Percentiles rank a stretch among this genome's conserved stretches.
Evolutionary conservation across 108 stramenopile species (phyloP).

Genomic region (Schizochytrium sp.): DNA sequence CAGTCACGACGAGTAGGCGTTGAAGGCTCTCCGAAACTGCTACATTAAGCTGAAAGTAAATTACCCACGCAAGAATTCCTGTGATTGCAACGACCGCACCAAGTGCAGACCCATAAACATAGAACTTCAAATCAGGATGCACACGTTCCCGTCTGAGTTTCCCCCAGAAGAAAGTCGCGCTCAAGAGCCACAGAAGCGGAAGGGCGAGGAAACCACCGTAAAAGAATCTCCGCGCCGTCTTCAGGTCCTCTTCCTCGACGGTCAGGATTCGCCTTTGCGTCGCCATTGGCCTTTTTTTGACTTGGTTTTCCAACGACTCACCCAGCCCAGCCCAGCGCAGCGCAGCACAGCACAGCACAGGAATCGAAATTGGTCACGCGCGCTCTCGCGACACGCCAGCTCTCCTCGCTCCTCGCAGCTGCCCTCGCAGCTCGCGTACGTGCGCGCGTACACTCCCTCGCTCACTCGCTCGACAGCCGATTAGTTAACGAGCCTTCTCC

Average conservation of each 20-base stretch:
- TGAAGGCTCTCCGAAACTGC: neutral
- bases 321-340: too few species aligned
- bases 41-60: neutral
- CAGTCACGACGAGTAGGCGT: neutral
- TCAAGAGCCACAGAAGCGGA: neutral
- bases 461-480: too few species aligned
- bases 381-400: too few species aligned
- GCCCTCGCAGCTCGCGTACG: too few species aligned
- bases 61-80: neutral
- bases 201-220: neutral
- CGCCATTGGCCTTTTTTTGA: neutral
- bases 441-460: too few species aligned
- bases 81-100: neutral
- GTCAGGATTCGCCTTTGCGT: neutral
- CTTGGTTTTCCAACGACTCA: neutral
- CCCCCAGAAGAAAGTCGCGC: neutral
- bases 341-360: too few species aligned
- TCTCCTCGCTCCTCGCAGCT: too few species aligned
- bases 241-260: neutral
- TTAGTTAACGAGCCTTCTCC: too few species aligned
- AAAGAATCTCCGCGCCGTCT: neutral
- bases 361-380: too few species aligned
- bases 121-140: neutral
- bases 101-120: neutral
- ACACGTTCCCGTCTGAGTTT: neutral